Percentiles rank a stretch among this genome's conserved stretches.
Evolutionary conservation across 2,329 filamentous ascomycete genomes (phyloP).

Genomic region (Mollisia scopiformis): DNA sequence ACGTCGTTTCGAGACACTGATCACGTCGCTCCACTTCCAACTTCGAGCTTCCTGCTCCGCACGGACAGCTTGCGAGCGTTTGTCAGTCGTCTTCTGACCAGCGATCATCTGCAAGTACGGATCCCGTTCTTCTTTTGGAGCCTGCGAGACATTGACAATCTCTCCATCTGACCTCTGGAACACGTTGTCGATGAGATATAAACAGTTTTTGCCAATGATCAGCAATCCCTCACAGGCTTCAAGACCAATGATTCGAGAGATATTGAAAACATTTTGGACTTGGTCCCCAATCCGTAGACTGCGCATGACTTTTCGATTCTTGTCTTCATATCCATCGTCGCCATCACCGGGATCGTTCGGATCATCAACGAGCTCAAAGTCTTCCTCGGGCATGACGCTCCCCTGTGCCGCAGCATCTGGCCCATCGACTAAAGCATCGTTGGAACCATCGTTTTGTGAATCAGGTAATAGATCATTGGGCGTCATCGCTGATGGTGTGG

Average conservation of each 20-base stretch:
- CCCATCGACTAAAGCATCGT: slow-evolving; percentile 15
- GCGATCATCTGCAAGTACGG: slow-evolving; percentile 95
- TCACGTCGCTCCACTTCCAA: slow-evolving; percentile 93
- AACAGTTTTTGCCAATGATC: slow-evolving; percentile 86
- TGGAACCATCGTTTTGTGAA: slow-evolving; percentile 16
- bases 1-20: slow-evolving; percentile 92
- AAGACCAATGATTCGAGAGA: slow-evolving; percentile 90
- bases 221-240: slow-evolving; percentile 93
- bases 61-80: slow-evolving; percentile 57
- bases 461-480: slow-evolving; percentile 14
- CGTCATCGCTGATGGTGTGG: slow-evolving; percentile 16
- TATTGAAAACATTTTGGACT: slow-evolving; percentile 92
- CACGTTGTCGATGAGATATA: slow-evolving; percentile 96
- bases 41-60: slow-evolving; percentile 80
- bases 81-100: slow-evolving; percentile 65
- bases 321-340: slow-evolving; percentile 89
- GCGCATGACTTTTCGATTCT: slow-evolving; percentile 97
- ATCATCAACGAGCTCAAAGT: slow-evolving; percentile 95
- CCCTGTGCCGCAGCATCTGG: slow-evolving; percentile 24
- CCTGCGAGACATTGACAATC: slow-evolving; percentile 96
- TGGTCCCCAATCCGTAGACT: slow-evolving; percentile 88
- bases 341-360: slow-evolving; percentile 84
- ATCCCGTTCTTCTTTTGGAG: slow-evolving; percentile 88
- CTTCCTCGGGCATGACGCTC: slow-evolving; percentile 66
- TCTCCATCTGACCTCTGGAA: slow-evolving; percentile 95